Evolutionary conservation across 768 basidiomycete species (phyloP), one percentile per base, ranked within the genome.

Genomic region (Paxillus involutus): DNA sequence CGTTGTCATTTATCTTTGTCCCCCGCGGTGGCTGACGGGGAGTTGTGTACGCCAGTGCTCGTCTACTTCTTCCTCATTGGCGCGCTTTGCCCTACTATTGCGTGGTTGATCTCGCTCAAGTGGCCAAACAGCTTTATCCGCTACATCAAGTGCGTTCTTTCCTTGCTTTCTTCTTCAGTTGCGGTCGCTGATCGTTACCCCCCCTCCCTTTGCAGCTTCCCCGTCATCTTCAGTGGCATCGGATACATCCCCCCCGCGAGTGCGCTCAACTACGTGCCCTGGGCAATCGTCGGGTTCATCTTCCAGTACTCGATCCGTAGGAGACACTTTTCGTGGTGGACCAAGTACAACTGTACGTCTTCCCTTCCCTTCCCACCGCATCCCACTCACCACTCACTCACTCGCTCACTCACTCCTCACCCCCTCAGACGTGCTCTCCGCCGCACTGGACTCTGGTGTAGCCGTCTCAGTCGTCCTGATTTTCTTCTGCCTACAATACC

Each of bases 41-140:
- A 19, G 8, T 48, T 42, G 13, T n/a, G 37, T 48, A 49, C 24
- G 33, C 36, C 24, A 66, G 68, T 21, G 51, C 77, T 91, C n/a
- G 63, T 79, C 3, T 84, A 83, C 67, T 91, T 89, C 74, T 94
- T 94, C 87, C 79, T 91, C 53, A 64, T 88, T 52, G 92, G 92
- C 16, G 79, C 84, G 46, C 10, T 85, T 47, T 77, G 80, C 48
- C 91, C 91, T 0, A 30, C 79, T 52, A 49, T 80, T 44, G 75
- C 79, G 37, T 91, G 79, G 63, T 56, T 83, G 56, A 61, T 86
- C 52, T 72, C 77, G 48, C 70, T 76, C 62, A 80, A 75, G 62
- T 93, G 78, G 74, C 87, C 89, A 19, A 80, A 85, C 53, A 76
- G 78, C 63, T 80, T 76, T 61, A 61, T 83, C 46, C 80, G 81